These are phyloP conservation scores for Pyrus communis DNA, from an alignment of 306 rosid genomes.

Conservation along the genomic window DNA sequence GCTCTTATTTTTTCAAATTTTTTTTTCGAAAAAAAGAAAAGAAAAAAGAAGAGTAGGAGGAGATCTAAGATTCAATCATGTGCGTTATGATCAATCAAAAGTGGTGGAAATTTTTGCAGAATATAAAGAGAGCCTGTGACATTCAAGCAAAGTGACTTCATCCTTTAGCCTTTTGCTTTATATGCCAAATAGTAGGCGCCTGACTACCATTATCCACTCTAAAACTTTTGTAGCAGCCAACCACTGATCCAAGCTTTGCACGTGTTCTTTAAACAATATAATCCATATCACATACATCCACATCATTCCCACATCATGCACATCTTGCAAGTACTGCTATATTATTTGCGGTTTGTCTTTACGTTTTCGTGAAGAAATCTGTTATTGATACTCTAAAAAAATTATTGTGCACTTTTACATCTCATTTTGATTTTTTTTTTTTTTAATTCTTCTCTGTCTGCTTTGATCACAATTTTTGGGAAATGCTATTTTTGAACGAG, in stretches of 20 bases:
- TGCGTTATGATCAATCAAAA: conserved; percentile 18
- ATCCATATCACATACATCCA: not conserved
- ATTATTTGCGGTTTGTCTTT: not conserved
- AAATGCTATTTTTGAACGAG: no score
- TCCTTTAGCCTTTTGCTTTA: not conserved
- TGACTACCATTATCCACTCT: conserved; percentile 4
- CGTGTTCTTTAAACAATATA: conserved; percentile 2
- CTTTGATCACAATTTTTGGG: no score
- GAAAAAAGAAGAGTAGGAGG: not conserved
- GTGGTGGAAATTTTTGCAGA: not conserved
- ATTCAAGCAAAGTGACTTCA: conserved; percentile 4
- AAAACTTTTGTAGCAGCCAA: not conserved
- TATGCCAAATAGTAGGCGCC: conserved; percentile 18
- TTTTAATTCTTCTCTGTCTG: no score
- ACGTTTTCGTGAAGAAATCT: not conserved
- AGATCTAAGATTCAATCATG: conserved; percentile 7
- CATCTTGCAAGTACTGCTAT: not conserved
- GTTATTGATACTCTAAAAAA: no score
- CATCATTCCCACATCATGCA: not conserved
- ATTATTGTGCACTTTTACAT: no score
- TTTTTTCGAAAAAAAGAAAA: not conserved
- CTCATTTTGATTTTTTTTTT: no score
- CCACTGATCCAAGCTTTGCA: not conserved
- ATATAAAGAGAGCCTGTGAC: not conserved
- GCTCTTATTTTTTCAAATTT: not conserved